Evolutionary conservation across 306 rosid genomes (phyloP), one percentile per base, ranked within the genome.

Genomic region (Glycyrrhiza uralensis): DNA sequence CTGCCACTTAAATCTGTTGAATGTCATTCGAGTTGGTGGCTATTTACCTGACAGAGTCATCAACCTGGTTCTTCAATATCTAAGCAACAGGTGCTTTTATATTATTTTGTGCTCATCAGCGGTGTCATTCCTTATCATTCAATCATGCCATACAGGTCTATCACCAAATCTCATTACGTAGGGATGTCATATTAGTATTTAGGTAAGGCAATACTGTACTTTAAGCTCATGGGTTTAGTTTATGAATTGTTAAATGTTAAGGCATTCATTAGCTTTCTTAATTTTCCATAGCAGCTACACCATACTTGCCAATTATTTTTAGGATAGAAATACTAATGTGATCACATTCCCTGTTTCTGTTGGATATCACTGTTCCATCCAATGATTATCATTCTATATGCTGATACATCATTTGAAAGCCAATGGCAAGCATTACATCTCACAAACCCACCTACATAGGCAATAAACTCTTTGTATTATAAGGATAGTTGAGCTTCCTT

Each of bases 1-100:
- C 62, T 86, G 93, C 68, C 88, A 92, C 88, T 68, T 92, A 70
- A 89, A 84, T 81, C 80, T 92, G 79, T 47, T 79, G 49, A 72
- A 72, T 72, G 64, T 46, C 64, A 45, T 79, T 56, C 90, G 97
- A 45, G 62, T 75, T 72, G 97, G 96, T 84, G 97, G 89, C 67
- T 93, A 89, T 79, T 85, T 90, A 79, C 97, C 98, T 3, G 97
- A 93, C 80, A 83, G 98, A 75, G 98, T 93, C 50, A 90, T 84
- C 85, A 93, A 93, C 64, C 89, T 93, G 22, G 72, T 90, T 85
- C 96, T 93, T 79, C 96, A 93, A 65, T 93, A 93, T 76, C 72
- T 93, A 71, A 88, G 92, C 84, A 93, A 90, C 85, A 90, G 98
- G 98, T 93, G 46, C n/a, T 38, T 24, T 41, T 18, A 32, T 1